Evolutionary conservation across 768 basidiomycete genomes (phyloP).

Genomic region (Lentinula guzmanii): DNA sequence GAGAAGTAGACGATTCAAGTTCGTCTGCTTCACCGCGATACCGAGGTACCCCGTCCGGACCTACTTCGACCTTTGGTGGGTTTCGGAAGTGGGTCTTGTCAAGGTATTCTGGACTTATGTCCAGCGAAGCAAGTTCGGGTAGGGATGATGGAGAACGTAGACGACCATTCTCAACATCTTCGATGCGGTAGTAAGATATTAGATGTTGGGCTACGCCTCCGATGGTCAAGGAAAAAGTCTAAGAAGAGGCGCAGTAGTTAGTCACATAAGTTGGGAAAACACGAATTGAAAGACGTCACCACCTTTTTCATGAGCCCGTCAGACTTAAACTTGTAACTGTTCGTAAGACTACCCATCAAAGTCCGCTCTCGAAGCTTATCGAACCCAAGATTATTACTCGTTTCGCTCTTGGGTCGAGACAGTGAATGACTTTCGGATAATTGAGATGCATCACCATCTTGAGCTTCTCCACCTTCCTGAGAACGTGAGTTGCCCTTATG

Average conservation of each 20-base stretch:
- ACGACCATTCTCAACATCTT: conserved; percentile 85
- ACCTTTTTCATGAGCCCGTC: conserved; percentile 99
- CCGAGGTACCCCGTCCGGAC: conserved; percentile 72
- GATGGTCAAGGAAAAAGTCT: conserved; percentile 92
- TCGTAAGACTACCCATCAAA: conserved; percentile 86
- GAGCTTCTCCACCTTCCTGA: conserved; percentile 15
- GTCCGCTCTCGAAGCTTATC: conserved; percentile 76
- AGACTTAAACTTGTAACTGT: conserved; percentile 87
- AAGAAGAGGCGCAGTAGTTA: conserved; percentile 1
- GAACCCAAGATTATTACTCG: conserved; percentile 31
- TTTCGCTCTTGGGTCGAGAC: conserved; percentile 58
- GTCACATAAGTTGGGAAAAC: conserved; percentile 1
- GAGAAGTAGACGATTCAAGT: conserved; percentile 34
- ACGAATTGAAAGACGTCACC: conserved; percentile 15
- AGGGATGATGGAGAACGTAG: conserved; percentile 84
- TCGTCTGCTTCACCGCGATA: conserved; percentile 86
- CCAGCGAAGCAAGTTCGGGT: conserved; percentile 79
- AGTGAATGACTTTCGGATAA: conserved; percentile 36
- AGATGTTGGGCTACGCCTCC: conserved; percentile 84
- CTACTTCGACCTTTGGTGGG: conserved; percentile 78
- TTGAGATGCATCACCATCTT: conserved; percentile 14
- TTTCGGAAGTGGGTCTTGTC: conserved; percentile 88
- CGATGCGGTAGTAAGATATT: conserved; percentile 90
- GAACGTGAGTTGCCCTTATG: conserved; percentile 29
- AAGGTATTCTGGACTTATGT: conserved; percentile 84